Conservation (phyloP, 2,329 filamentous ascomycete genomes). For the Exophiala sp. region DNA sequence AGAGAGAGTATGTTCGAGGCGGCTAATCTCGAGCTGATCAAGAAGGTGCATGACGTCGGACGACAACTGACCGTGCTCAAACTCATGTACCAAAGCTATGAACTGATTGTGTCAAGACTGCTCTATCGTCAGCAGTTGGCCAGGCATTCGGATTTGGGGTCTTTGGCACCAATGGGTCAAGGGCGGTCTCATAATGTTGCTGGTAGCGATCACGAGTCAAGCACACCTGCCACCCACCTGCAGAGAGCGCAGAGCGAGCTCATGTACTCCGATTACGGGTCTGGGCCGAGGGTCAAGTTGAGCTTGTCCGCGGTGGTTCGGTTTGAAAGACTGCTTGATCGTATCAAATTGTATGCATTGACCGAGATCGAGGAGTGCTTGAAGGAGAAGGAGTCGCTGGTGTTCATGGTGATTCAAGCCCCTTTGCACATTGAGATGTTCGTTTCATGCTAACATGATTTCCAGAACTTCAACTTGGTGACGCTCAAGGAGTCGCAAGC, state of each 20-base stretch:
- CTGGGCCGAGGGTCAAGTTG: slow-evolving; percentile 35
- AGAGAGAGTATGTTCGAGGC: slow-evolving; percentile 55
- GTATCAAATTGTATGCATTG: slow-evolving; percentile 60
- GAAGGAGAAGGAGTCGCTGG: slow-evolving; percentile 67
- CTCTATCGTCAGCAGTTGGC: slow-evolving; percentile 47
- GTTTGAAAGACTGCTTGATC: slow-evolving; percentile 59
- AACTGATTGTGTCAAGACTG: slow-evolving; percentile 60
- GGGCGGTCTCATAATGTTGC: background rate
- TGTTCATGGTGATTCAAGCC: slow-evolving; percentile 56
- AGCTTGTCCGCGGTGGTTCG: slow-evolving; percentile 52
- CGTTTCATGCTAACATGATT: slow-evolving; percentile 15
- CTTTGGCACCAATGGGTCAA: background rate
- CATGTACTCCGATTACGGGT: slow-evolving; percentile 10
- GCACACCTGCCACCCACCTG: slow-evolving; percentile 4
- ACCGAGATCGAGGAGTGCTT: slow-evolving; percentile 63
- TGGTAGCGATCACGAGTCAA: background rate
- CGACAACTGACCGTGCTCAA: slow-evolving; percentile 60
- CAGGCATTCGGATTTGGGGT: background rate
- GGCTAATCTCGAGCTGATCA: slow-evolving; percentile 44
- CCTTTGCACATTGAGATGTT: background rate
- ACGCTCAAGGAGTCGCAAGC: slow-evolving; percentile 70
- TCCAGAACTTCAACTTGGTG: slow-evolving; percentile 72
- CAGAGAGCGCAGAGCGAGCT: slow-evolving; percentile 3
- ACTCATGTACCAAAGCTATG: slow-evolving; percentile 60
- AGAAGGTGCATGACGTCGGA: slow-evolving; percentile 57